Conservation (phyloP, 371 early-diverging fungal species). For the Mucor plumbeus region DNA sequence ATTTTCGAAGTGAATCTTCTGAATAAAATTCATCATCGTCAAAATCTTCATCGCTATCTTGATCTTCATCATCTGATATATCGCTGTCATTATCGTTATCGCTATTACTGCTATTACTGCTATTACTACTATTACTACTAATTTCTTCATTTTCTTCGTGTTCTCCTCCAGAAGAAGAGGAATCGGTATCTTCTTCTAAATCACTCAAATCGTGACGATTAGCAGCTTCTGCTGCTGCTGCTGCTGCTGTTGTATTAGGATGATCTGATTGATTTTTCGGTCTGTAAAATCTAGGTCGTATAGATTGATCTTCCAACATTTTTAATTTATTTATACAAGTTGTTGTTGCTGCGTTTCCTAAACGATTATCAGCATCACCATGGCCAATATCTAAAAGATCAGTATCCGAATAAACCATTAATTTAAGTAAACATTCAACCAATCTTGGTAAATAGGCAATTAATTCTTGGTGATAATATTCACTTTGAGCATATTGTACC, state of each 20-base stretch:
- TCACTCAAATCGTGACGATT: slow-evolving; percentile 13
- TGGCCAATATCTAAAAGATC: slow-evolving; percentile 67
- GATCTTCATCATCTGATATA: slow-evolving; percentile 13
- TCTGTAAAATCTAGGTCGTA: slow-evolving; percentile 87
- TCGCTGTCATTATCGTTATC: slow-evolving; percentile 12
- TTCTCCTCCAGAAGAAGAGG: neutral
- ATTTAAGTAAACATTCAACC: slow-evolving; percentile 79
- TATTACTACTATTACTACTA: neutral
- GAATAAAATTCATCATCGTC: slow-evolving; percentile 79
- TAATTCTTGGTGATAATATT: slow-evolving; percentile 67
- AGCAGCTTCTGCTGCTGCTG: no score
- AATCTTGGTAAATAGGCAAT: slow-evolving; percentile 71
- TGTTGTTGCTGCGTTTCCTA: slow-evolving; percentile 14
- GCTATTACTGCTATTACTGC: slow-evolving; percentile 1
- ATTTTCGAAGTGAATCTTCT: slow-evolving; percentile 92
- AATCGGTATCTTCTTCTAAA: slow-evolving; percentile 11
- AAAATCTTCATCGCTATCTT: slow-evolving; percentile 63
- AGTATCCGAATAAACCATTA: slow-evolving; percentile 89
- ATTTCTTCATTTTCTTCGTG: slow-evolving; percentile 11
- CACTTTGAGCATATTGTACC: slow-evolving; percentile 86
- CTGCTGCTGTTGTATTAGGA: neutral
- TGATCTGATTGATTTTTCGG: slow-evolving; percentile 46
- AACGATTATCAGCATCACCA: neutral
- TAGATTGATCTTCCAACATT: slow-evolving; percentile 72
- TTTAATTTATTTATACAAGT: slow-evolving; percentile 41